A percentile compares a stretch with the other conserved stretches of the same genome.
Conservation (phyloP, 2,329 filamentous ascomycete genomes). For the Beauveria varroae region DNA sequence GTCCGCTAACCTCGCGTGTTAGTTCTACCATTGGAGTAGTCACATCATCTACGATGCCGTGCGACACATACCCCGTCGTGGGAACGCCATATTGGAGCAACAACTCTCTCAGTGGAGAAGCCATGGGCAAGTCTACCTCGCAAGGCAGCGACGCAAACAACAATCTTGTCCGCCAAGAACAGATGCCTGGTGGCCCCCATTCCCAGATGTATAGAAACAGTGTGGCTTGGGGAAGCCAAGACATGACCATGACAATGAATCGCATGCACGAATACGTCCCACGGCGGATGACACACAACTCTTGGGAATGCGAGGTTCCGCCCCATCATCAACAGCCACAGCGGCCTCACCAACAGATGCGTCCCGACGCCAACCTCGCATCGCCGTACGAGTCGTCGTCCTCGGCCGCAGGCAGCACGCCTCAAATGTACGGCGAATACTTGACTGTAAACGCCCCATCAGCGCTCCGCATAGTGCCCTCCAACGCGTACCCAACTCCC, state of each 20-base stretch:
- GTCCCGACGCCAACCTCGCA: not conserved
- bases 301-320: not conserved
- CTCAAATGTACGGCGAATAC: not conserved
- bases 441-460: not conserved
- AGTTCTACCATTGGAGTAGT: not conserved
- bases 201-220: not conserved
- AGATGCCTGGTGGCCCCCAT: not conserved
- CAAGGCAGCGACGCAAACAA: not conserved
- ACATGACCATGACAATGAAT: not conserved
- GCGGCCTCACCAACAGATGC: not conserved
- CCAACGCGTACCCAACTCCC: not conserved
- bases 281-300: not conserved
- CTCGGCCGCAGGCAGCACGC: not conserved
- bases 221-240: not conserved
- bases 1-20: not conserved
- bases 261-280: constrained; percentile 1
- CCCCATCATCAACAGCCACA: not conserved
- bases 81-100: constrained; percentile 1
- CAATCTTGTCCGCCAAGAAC: not conserved
- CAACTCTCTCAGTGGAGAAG: not conserved
- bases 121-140: not conserved
- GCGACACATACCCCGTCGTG: not conserved
- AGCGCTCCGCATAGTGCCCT: not conserved
- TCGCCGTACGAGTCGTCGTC: constrained; percentile 1
- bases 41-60: not conserved